Evolutionary conservation across 345 rosid species (phyloP), one percentile per base, ranked within the genome.

Genomic region (Populus pruinosa): DNA sequence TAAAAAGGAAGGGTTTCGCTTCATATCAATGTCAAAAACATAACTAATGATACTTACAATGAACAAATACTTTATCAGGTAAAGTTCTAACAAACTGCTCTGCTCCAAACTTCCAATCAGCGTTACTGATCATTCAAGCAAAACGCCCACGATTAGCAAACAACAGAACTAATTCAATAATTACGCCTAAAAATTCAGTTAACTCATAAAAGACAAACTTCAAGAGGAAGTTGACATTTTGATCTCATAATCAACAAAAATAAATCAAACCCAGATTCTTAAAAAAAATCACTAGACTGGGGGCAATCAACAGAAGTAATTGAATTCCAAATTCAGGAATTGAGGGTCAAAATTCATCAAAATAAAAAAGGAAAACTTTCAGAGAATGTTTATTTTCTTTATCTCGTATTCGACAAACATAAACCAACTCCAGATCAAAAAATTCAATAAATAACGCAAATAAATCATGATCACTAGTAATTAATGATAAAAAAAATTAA

Each of bases 71-170:
- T 91, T 90, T 90, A 78, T 96, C 91, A 1, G 93, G 97, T 13
- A 96, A 87, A 75, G 4, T 77, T 78, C 84, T 89, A 59, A 91
- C 99, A 79, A 96, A 94, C 77, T 88, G 93, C 85, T 91, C 88
- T 2, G 99, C 97, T 74, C 88, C 99, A 77, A 91, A 96, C 82
- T 92, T 92, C 99, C 98, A 96, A 87, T 96, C 92, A 3, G 84
- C 65, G n/a, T 90, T 78, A 84, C 99, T 96, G 96, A n/a, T 65
- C 36, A 31, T 72, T 82, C 13, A 75, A 31, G 67, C 79, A 70
- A 67, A n/a, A 61, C 6, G n/a, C 29, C 27, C 44, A 68, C 11
- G 47, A 69, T 77, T 33, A 77, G 61, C 61, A 5, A 68, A 56
- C 8, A 29, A 44, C 44, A 72, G 18, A 23, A 67, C 17, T 20